A percentile compares a stretch with the other conserved stretches of the same genome.
phyloP scores from a whole-genome alignment of 805 yeast genomes.

The Saccharomycopsis oosterbeekiorum region DNA sequence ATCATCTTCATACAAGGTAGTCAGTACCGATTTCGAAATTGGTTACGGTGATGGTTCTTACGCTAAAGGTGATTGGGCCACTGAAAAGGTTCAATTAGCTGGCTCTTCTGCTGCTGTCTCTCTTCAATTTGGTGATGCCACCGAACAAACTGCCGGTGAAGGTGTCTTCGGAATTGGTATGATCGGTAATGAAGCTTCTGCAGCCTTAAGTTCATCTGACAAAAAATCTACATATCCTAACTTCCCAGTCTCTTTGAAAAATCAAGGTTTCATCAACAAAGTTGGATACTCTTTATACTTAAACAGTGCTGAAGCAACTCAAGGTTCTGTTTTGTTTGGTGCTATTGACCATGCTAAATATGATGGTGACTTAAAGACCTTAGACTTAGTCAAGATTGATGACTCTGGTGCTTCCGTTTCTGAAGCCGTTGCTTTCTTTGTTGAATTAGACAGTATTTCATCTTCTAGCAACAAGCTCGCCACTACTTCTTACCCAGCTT shows the following conservation, averaged over 20 bases:
- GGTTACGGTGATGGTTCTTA: constrained; percentile 39
- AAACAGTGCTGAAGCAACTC: constrained; percentile 22
- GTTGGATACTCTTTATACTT: constrained; percentile 40
- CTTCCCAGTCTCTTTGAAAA: constrained; percentile 26
- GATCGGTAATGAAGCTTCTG: constrained; percentile 46
- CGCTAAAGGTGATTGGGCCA: constrained; percentile 40
- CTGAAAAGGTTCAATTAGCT: constrained; percentile 30
- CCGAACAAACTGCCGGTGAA: constrained; percentile 15
- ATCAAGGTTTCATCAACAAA: constrained; percentile 32
- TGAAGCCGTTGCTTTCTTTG: constrained; percentile 33
- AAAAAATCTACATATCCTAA: constrained; percentile 18
- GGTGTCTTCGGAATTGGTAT: constrained; percentile 75
- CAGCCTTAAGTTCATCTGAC: constrained; percentile 1
- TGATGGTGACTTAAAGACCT: constrained; percentile 31
- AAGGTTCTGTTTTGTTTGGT: constrained; percentile 40
- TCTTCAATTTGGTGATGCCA: constrained; percentile 14
- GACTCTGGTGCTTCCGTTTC: constrained; percentile 40
- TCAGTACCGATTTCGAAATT: constrained; percentile 28
- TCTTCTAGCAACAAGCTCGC: constrained; percentile 14
- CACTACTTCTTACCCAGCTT: constrained; percentile 28
- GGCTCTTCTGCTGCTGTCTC: background rate
- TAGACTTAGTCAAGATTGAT: constrained; percentile 31
- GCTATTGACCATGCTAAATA: constrained; percentile 44
- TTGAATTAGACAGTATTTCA: constrained; percentile 6
- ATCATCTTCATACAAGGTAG: constrained; percentile 29